Conservation (phyloP, 805 yeast species). For the Candida broadrunensis region DNA sequence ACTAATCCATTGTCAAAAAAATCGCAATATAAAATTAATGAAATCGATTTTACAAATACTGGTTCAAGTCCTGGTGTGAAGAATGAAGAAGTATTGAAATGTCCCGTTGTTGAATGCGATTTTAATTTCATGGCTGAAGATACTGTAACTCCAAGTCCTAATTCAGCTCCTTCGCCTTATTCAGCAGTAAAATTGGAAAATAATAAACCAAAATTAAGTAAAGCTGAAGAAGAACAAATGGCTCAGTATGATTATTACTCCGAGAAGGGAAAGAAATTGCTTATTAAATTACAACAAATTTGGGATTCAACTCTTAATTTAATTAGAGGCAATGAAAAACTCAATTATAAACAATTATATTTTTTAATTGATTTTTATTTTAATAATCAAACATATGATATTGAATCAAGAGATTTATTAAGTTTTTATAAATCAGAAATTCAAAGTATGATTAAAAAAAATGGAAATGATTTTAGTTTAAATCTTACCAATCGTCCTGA, state of each 20-base stretch:
- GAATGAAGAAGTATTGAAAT: conserved; percentile 11
- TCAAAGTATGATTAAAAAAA: conserved; percentile 12
- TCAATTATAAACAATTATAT: conserved; percentile 19
- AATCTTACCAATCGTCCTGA: conserved; percentile 1
- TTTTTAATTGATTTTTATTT: conserved; percentile 31
- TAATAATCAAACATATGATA: conserved; percentile 11
- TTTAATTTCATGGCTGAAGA: conserved; percentile 33
- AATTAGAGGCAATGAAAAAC: conserved; percentile 13
- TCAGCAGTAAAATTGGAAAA: background rate
- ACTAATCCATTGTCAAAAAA: conserved; percentile 7
- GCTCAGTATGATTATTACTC: conserved; percentile 1
- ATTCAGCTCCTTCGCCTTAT: background rate
- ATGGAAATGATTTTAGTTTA: conserved; percentile 10
- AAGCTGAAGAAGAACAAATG: background rate
- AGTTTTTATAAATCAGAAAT: conserved; percentile 24
- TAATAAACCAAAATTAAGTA: background rate
- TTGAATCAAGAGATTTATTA: conserved; percentile 22
- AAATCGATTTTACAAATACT: conserved; percentile 23
- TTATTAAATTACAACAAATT: conserved; percentile 18
- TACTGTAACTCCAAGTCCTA: conserved; percentile 2
- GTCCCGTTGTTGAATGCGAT: conserved; percentile 42
- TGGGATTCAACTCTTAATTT: conserved; percentile 24
- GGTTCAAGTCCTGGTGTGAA: background rate
- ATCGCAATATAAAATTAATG: conserved; percentile 13
- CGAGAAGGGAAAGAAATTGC: conserved; percentile 7